Percentiles rank a stretch among this genome's conserved stretches.
Evolutionary conservation across 2,329 filamentous ascomycete genomes (phyloP).

Genomic region (Coniochaeta sp.): DNA sequence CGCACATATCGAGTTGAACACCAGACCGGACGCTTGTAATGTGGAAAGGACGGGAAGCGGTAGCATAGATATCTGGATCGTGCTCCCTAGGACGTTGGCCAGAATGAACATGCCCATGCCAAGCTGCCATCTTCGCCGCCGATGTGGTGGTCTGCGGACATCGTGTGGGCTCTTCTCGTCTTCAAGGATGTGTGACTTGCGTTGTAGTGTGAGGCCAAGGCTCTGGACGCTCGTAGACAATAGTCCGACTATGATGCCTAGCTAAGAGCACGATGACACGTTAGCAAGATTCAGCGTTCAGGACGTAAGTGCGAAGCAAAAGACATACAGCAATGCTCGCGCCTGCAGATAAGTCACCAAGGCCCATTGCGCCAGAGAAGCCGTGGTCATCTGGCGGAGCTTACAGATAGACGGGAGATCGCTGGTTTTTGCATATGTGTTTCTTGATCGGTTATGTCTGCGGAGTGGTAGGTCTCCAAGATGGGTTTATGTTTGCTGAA

Average conservation of each 20-base stretch:
- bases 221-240: constrained; percentile 93
- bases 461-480: background rate
- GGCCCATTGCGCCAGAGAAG: constrained; percentile 52
- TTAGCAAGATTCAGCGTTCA: background rate
- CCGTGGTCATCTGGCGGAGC: constrained; percentile 38
- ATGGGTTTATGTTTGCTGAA: background rate
- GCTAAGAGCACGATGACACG: constrained; percentile 37
- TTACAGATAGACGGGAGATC: constrained; percentile 4
- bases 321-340: constrained; percentile 67
- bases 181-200: constrained; percentile 96
- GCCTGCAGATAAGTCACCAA: constrained; percentile 69
- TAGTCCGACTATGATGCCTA: constrained; percentile 89
- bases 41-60: constrained; percentile 92
- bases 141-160: constrained; percentile 77
- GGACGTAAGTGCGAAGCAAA: background rate
- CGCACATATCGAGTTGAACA: constrained; percentile 98
- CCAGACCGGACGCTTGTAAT: constrained; percentile 87
- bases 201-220: constrained; percentile 88
- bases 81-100: constrained; percentile 89
- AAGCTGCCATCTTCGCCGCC: constrained; percentile 87
- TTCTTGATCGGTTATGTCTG: background rate
- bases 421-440: background rate
- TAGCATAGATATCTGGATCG: constrained; percentile 93
- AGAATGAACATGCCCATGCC: constrained; percentile 97
- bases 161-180: constrained; percentile 82